These are phyloP conservation scores for Pythium apleroticum DNA, from an alignment of 352 stramenopile species.

Conservation along the genomic window DNA sequence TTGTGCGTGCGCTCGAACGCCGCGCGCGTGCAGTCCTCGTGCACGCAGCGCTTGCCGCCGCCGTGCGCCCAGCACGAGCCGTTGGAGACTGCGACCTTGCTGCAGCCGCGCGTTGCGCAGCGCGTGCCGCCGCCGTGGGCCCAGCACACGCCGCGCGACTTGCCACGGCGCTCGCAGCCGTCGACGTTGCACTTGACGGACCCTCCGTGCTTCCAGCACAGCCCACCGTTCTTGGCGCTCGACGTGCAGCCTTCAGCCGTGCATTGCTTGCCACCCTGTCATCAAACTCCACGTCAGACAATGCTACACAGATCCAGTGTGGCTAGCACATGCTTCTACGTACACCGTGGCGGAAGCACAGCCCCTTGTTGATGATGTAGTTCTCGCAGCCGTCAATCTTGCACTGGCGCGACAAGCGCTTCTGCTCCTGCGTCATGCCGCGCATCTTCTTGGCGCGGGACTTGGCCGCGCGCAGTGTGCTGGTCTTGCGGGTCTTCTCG, in stretches of 20 bases:
- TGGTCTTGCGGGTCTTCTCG: slow-evolving; percentile 12
- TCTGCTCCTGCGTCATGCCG: slow-evolving; percentile 30
- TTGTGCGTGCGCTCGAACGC: slow-evolving; percentile 35
- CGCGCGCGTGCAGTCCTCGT: slow-evolving; percentile 35
- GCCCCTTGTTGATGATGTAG: slow-evolving; percentile 48
- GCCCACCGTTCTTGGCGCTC: slow-evolving; percentile 40
- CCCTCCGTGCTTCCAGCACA: slow-evolving; percentile 57
- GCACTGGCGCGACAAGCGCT: slow-evolving; percentile 35
- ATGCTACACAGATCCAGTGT: background rate
- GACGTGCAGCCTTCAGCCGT: slow-evolving; percentile 35
- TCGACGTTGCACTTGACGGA: slow-evolving; percentile 27
- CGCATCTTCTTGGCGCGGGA: slow-evolving; percentile 17
- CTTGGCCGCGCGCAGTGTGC: slow-evolving; percentile 14
- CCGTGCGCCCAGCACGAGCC: slow-evolving; percentile 30
- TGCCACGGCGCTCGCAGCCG: slow-evolving; percentile 25
- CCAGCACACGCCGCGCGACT: slow-evolving; percentile 29
- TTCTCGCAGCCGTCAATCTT: slow-evolving; percentile 38
- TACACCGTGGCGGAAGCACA: slow-evolving; percentile 52
- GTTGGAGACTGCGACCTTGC: slow-evolving; percentile 27
- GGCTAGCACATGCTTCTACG: slow-evolving; percentile 9
- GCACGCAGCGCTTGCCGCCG: slow-evolving; percentile 30
- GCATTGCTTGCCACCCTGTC: slow-evolving; percentile 51
- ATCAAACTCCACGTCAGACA: background rate
- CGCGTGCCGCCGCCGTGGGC: slow-evolving; percentile 30
- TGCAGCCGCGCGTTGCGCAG: slow-evolving; percentile 24